Evolutionary conservation across 192 early-diverging fungal species (phyloP).

Genomic region (Gonapodya prolifera): DNA sequence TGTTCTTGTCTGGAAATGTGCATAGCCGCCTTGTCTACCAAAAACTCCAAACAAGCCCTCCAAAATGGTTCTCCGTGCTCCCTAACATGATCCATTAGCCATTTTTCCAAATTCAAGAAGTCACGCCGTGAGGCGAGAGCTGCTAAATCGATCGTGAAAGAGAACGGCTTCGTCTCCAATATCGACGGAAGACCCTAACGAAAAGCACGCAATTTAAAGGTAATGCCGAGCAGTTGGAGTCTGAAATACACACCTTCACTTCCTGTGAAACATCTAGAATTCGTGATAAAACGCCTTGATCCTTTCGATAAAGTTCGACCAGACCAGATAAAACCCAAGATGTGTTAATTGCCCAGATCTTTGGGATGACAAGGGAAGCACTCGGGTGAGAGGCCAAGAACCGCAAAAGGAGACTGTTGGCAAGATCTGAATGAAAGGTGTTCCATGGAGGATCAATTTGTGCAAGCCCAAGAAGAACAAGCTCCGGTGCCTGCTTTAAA

Average conservation of each 20-base stretch:
- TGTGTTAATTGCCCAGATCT: slow-evolving; percentile 55
- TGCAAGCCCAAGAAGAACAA: slow-evolving; percentile 57
- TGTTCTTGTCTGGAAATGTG: slow-evolving; percentile 31
- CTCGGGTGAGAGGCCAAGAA: slow-evolving; percentile 53
- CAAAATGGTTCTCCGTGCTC: slow-evolving; percentile 53
- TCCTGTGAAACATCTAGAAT: slow-evolving; percentile 72
- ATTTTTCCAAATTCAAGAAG: slow-evolving; percentile 72
- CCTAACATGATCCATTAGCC: slow-evolving; percentile 59
- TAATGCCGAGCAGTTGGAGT: not conserved
- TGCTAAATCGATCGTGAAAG: slow-evolving; percentile 68
- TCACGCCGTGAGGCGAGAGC: slow-evolving; percentile 63
- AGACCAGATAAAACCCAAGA: slow-evolving; percentile 45
- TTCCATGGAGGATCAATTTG: slow-evolving; percentile 37
- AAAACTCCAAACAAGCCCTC: slow-evolving; percentile 59
- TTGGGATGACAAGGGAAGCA: slow-evolving; percentile 51
- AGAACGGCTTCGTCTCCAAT: slow-evolving; percentile 48
- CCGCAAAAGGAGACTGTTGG: slow-evolving; percentile 39
- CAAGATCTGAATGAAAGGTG: slow-evolving; percentile 47
- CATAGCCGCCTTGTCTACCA: slow-evolving; percentile 45
- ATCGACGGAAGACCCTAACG: slow-evolving; percentile 53
- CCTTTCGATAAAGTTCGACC: slow-evolving; percentile 59
- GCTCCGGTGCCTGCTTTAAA: slow-evolving; percentile 52
- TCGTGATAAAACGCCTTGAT: slow-evolving; percentile 40
- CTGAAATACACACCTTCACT: slow-evolving; percentile 39
- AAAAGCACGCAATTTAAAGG: not conserved